Conservation (phyloP, 179 eudicot species). For the Sideroxylon spinosum region DNA sequence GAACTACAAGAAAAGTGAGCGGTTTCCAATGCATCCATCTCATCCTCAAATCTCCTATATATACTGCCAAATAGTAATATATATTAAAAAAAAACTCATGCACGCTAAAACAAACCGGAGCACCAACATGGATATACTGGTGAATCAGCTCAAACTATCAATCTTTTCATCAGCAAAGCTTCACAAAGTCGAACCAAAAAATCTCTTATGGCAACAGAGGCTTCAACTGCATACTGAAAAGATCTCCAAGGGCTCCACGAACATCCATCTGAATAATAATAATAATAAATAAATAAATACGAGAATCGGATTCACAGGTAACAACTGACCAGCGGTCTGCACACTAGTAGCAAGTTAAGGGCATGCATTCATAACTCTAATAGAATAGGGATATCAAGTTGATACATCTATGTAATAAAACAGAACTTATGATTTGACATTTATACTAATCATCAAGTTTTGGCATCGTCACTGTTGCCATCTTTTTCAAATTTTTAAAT, state of each 20-base stretch:
- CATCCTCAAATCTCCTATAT: too few relatives aligned
- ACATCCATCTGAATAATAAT: slow-evolving; percentile 67
- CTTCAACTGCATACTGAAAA: slow-evolving; percentile 67
- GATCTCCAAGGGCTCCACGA: slow-evolving; percentile 84
- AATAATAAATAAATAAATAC: background rate
- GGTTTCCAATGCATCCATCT: too few relatives aligned
- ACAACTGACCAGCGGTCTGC: background rate
- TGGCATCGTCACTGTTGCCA: too few relatives aligned
- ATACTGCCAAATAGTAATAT: too few relatives aligned
- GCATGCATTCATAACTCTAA: background rate
- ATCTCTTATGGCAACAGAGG: slow-evolving; percentile 41
- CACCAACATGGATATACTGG: background rate
- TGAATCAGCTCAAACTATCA: background rate
- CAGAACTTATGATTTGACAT: too few relatives aligned
- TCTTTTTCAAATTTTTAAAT: too few relatives aligned
- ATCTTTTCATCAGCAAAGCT: background rate
- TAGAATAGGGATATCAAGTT: background rate
- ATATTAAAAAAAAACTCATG: too few relatives aligned
- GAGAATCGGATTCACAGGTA: background rate
- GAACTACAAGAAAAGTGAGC: too few relatives aligned
- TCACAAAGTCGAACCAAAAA: slow-evolving; percentile 7
- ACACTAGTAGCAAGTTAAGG: background rate
- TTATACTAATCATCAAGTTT: too few relatives aligned
- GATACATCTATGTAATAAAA: too few relatives aligned
- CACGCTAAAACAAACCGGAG: background rate